Base-by-base conservation (phyloP, 768 basidiomycete species). In the Clitopilus passeckerianus region DNA sequence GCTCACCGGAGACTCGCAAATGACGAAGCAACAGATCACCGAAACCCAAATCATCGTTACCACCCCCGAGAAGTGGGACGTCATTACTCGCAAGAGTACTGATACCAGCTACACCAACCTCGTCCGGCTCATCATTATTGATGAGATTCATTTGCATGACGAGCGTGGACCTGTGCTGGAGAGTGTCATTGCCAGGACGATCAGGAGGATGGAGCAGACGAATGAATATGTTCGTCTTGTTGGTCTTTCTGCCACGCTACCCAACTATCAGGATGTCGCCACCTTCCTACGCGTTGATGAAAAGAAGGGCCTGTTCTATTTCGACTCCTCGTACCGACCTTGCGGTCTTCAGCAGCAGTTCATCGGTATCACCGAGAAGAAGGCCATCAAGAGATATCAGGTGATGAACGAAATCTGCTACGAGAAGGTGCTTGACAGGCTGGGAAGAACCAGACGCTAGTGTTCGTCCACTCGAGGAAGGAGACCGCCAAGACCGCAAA, bases 331-430 rank as follows among this genome's bases (percentile, higher is more conserved):
- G 0, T 96, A 92, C 68, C 84, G 97, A 41, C 96, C 96, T 18
- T 98, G 97, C 68, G 91, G 89, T 2, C 86, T 99, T 18, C 93
- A 95, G 68, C 95, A 98, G 67, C 93, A 97, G 68, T 98, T 98
- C 74, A 86, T 98, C 60, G 97, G 97, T 43, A 86, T 99, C 59
- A 98, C 96, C 0, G 97, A 98, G 79, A 98, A 98, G 82, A 98
- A 97, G 72, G 97, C 97, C 0, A 98, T 98, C 81, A 98, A 96
- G 72, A 87, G 97, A 6, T 94, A 95, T 69, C 96, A 98, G 71
- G 87, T 98, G 62, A 96, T 93, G 83, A 99, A 99, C 73, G 95
- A 98, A 70, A 95, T 98, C 20, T 96, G 95, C 74, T 99, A 99
- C 77, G 96, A 98, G 73, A 99, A 98, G 76, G 90, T 98, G 2